Base-by-base conservation (phyloP, 2,329 filamentous ascomycete species). In the Microsporum audouinii region DNA sequence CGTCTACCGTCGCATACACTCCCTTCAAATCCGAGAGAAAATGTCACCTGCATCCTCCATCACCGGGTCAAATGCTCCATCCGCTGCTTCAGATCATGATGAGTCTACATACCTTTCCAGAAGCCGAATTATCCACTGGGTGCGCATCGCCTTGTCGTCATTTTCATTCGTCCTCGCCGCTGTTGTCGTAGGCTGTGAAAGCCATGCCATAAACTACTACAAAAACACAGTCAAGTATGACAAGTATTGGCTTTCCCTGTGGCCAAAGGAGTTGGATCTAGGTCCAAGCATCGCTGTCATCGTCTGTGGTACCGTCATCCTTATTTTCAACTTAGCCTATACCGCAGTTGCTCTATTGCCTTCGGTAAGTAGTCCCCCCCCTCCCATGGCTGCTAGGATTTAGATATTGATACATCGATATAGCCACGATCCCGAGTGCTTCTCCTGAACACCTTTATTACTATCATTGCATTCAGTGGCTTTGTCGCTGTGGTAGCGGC, bases 211-310 rank as follows among this genome's bases (percentile, higher is more conserved):
- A n/a, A 69, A 68, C 2, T 71, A 73, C 56, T 77, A 77, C 63
- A 70, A 71, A 12, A 60, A 63, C 12, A 77, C 76, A 2, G 67
- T 68, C n/a, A 64, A 69, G 23, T 75, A 71, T 62, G 67, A 68
- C 6, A 63, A 66, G 27, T 66, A 68, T 14, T 69, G 71, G 47
- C 66, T 78, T 4, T 67, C 70, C 27, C 68, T 78, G 1, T 78
- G 76, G 76, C 76, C 76, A 2, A 60, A 71, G 60, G 73, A 77
- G 61, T 64, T 77, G 55, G 75, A 78, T 62, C 36, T 75, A 8
- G 71, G 73, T 27, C 75, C 75, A 10, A 74, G 73, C 0, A 67
- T 73, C 17, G 73, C 71, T 14, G 64, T 72, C 0, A 62, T 78
- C 38, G 66, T 70, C 2, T 73, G 72, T 53, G 74, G 72, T 4